Evolutionary conservation across 176 grass and related monocot species (phyloP).

Genomic region (Coix lacrymajobi): DNA sequence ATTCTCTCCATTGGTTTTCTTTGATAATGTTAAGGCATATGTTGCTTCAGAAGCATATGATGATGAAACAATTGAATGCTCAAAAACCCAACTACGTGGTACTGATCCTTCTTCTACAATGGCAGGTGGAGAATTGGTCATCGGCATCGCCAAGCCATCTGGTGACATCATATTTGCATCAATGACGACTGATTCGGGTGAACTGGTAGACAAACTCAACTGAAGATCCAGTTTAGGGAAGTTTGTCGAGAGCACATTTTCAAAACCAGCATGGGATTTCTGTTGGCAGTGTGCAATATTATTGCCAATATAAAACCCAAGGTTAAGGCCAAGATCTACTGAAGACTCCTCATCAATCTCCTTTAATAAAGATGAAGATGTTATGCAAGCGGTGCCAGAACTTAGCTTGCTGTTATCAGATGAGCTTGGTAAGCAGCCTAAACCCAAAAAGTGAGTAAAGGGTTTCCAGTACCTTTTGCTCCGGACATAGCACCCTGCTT

Average conservation of each 20-base stretch:
- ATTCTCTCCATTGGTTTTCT: slow-evolving; percentile 13
- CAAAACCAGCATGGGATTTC: slow-evolving; percentile 32
- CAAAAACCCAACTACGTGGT: slow-evolving; percentile 47
- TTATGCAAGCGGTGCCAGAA: slow-evolving; percentile 48
- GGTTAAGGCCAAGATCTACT: slow-evolving; percentile 54
- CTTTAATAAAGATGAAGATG: slow-evolving; percentile 52
- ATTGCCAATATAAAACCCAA: slow-evolving; percentile 48
- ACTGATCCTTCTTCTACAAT: slow-evolving; percentile 34
- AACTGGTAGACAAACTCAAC: slow-evolving; percentile 63
- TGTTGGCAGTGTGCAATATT: slow-evolving; percentile 25
- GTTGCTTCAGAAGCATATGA: slow-evolving; percentile 41
- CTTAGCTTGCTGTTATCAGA: slow-evolving; percentile 73
- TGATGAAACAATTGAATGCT: slow-evolving; percentile 21
- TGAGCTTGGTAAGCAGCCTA: slow-evolving; percentile 53
- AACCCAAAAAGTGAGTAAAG: slow-evolving; percentile 52
- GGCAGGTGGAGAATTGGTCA: background rate
- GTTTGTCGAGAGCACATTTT: background rate
- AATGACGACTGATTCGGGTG: slow-evolving; percentile 55
- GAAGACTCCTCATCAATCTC: slow-evolving; percentile 70
- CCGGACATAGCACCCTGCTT: slow-evolving; percentile 38
- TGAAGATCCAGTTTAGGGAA: slow-evolving; percentile 56
- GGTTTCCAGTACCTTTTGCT: slow-evolving; percentile 24
- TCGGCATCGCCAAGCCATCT: slow-evolving; percentile 16
- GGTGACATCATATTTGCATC: slow-evolving; percentile 22
- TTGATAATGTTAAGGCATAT: slow-evolving; percentile 37